Evolutionary conservation across 106 monocot species (phyloP).

Genomic region (Alisma plantagoaquatica): DNA sequence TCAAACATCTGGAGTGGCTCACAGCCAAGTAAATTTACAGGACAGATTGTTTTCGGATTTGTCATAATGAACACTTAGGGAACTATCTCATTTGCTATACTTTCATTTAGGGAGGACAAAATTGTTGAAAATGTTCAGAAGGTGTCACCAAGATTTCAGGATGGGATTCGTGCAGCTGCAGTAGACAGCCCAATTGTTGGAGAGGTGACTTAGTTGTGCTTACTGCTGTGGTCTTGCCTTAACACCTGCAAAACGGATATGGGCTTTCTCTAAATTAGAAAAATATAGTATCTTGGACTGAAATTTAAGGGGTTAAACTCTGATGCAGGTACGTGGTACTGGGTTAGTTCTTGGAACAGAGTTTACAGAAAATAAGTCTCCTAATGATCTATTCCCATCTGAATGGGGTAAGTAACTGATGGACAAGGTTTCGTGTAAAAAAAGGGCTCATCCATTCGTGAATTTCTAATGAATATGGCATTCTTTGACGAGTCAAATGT

Average conservation of each 20-base stretch:
- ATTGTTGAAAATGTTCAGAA: slow-evolving; percentile 49
- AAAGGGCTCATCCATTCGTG: no score
- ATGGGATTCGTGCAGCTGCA: slow-evolving; percentile 72
- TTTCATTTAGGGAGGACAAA: slow-evolving; percentile 59
- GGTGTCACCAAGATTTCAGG: slow-evolving; percentile 71
- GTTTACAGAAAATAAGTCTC: slow-evolving; percentile 86
- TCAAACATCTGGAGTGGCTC: background rate
- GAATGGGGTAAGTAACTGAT: slow-evolving; percentile 78
- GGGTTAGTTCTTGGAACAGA: slow-evolving; percentile 90
- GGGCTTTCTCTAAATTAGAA: no score
- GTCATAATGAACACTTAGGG: background rate
- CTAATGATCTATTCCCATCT: slow-evolving; percentile 67
- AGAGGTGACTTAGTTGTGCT: no score
- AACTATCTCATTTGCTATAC: background rate
- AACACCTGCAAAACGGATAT: no score
- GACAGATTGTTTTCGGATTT: background rate
- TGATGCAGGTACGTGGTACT: slow-evolving; percentile 77
- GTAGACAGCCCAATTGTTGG: slow-evolving; percentile 90
- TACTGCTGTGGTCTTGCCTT: no score
- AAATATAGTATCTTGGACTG: background rate
- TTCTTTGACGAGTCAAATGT: background rate
- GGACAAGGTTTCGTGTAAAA: background rate
- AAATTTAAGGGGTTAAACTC: no score
- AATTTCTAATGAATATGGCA: background rate
- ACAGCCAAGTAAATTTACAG: background rate